These are phyloP conservation scores for Plasmodium blacklocki DNA, from an alignment of 169 alveolate species.

Conservation along the genomic window DNA sequence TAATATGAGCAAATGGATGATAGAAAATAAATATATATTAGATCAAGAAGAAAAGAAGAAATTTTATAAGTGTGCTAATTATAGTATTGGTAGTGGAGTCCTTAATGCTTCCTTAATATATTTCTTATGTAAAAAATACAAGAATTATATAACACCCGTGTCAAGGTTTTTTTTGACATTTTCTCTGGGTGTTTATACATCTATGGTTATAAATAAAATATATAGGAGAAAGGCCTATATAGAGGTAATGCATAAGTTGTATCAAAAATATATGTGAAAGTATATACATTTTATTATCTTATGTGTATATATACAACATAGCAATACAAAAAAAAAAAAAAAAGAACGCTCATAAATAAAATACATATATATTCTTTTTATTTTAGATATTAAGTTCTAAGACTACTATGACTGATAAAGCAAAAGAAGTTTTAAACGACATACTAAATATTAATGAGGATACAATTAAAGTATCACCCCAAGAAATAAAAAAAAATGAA, in stretches of 20 bases:
- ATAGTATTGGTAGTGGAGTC: slow-evolving; percentile 60
- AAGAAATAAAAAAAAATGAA: neutral
- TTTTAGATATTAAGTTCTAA: slow-evolving; percentile 50
- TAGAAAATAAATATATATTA: slow-evolving; percentile 64
- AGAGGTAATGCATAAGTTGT: slow-evolving; percentile 20
- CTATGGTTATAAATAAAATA: slow-evolving; percentile 64
- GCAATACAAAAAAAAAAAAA: neutral
- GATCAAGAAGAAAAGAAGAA: slow-evolving; percentile 64
- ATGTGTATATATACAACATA: neutral
- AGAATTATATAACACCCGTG: slow-evolving; percentile 25
- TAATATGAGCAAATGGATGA: slow-evolving; percentile 74
- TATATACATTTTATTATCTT: neutral
- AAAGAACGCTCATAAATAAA: slow-evolving; percentile 26
- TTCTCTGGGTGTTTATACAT: slow-evolving; percentile 65
- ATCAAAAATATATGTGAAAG: neutral
- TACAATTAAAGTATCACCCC: slow-evolving; percentile 1
- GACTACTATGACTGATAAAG: slow-evolving; percentile 67
- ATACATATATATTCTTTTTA: neutral
- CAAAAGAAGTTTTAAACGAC: slow-evolving; percentile 60
- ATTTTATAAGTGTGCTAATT: slow-evolving; percentile 66
- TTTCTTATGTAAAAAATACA: slow-evolving; percentile 42
- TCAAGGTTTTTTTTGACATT: slow-evolving; percentile 56
- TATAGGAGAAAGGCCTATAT: slow-evolving; percentile 63
- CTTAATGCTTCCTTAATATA: slow-evolving; percentile 56
- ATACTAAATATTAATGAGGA: slow-evolving; percentile 33